phyloP scores from a whole-genome alignment of 1,284 basidiomycete genomes.

The Cutaneotrichosporon sp. region DNA sequence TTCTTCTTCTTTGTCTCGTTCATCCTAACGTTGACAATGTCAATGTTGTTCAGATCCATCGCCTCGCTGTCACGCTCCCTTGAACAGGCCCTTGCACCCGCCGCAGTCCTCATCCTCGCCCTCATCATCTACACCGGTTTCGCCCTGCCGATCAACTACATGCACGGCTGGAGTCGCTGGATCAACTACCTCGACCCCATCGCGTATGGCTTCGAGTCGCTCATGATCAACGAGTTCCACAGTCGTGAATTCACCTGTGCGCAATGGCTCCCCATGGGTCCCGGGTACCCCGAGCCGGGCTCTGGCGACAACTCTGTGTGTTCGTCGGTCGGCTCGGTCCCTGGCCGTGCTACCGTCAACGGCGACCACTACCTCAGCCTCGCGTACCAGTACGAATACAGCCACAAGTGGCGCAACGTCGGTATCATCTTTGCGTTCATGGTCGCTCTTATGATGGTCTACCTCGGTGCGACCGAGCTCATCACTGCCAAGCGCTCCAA shows the following conservation, averaged over 20 bases:
- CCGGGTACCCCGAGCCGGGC: constrained; percentile 37
- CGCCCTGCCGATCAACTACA: constrained; percentile 45
- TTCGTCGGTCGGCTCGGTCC: constrained; percentile 46
- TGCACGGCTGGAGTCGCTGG: constrained; percentile 52
- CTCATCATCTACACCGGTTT: constrained; percentile 53
- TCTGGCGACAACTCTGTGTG: constrained; percentile 45
- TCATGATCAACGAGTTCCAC: constrained; percentile 54
- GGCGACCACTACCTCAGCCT: constrained; percentile 56
- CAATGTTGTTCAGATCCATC: constrained; percentile 53
- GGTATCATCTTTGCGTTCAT: constrained; percentile 57
- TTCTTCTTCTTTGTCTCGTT: constrained; percentile 47
- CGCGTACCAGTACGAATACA: constrained; percentile 60
- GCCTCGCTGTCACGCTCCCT: constrained; percentile 46
- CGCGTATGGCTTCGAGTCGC: constrained; percentile 47
- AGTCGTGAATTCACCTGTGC: constrained; percentile 41
- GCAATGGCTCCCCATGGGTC: constrained; percentile 43
- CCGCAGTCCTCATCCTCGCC: constrained; percentile 49
- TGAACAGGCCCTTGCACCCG: constrained; percentile 49
- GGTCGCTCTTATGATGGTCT: constrained; percentile 51
- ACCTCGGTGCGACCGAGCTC: constrained; percentile 56
- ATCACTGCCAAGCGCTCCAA: constrained; percentile 51
- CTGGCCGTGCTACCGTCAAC: constrained; percentile 45
- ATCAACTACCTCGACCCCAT: constrained; percentile 53
- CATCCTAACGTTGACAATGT: constrained; percentile 49
- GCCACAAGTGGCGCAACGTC: constrained; percentile 60